Evolutionary conservation across 2,329 filamentous ascomycete species (phyloP).

Genomic region (Colletotrichum nymphaeae): DNA sequence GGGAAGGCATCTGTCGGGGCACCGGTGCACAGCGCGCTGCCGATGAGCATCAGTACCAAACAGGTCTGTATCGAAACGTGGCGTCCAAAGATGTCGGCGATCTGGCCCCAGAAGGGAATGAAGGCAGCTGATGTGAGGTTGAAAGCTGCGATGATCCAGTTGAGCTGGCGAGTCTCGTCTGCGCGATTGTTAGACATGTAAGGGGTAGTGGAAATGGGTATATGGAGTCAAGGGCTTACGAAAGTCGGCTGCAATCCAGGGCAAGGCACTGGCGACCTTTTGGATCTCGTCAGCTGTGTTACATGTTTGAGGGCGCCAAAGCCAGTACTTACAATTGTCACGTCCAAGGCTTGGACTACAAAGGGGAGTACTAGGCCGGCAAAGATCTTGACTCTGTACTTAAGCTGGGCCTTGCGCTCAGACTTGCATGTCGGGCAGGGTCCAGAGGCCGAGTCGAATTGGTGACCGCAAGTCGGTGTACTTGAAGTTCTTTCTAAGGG

Average conservation of each 20-base stretch:
- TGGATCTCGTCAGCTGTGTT: background rate
- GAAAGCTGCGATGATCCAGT: constrained; percentile 78
- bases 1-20: constrained; percentile 65
- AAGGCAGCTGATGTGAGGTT: constrained; percentile 76
- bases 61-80: constrained; percentile 71
- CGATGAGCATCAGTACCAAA: constrained; percentile 67
- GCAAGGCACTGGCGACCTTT: constrained; percentile 50
- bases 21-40: constrained; percentile 70
- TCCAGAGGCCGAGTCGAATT: background rate
- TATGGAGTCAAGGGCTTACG: constrained; percentile 22
- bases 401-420: constrained; percentile 46
- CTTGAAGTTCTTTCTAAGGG: background rate
- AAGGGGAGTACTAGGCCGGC: constrained; percentile 70
- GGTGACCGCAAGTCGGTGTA: constrained; percentile 13
- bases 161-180: constrained; percentile 67
- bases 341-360: constrained; percentile 70
- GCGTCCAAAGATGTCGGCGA: constrained; percentile 74
- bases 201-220: background rate
- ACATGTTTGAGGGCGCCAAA: background rate
- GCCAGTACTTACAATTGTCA: constrained; percentile 62
- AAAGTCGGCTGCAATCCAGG: constrained; percentile 73
- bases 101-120: constrained; percentile 73
- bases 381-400: constrained; percentile 69
- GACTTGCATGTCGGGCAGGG: constrained; percentile 46
- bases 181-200: constrained; percentile 36